Evolutionary conservation across 2,329 filamentous ascomycete genomes (phyloP).

Genomic region (Alternaria conjuncta): DNA sequence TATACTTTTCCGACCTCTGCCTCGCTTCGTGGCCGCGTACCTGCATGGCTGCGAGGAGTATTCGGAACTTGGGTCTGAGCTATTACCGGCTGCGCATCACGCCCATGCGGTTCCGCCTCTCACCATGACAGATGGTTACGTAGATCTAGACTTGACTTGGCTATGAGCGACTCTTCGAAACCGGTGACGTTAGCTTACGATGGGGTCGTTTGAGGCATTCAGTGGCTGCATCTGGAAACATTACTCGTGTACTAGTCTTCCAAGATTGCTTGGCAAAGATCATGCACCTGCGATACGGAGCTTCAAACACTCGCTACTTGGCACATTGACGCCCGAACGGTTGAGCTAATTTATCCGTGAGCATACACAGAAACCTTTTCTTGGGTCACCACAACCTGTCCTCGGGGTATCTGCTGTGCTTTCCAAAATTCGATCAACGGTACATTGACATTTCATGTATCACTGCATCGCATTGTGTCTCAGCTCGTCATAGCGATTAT

Average conservation of each 20-base stretch:
- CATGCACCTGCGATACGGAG: conserved; percentile 1
- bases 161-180: neutral
- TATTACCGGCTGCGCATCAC: neutral
- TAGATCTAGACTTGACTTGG: neutral
- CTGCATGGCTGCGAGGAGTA: conserved; percentile 14
- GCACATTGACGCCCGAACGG: neutral
- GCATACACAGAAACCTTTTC: neutral
- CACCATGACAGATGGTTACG: neutral
- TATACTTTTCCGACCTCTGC: conserved; percentile 12
- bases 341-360: neutral
- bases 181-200: neutral
- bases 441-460: neutral
- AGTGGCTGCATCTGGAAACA: neutral
- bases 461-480: neutral
- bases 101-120: neutral
- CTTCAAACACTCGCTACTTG: conserved; percentile 10
- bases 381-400: neutral
- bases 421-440: neutral
- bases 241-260: neutral
- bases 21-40: conserved; percentile 11
- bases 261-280: neutral
- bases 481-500: neutral
- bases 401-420: neutral
- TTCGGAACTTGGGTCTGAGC: neutral
- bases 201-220: neutral